Evolutionary conservation across 2,329 filamentous ascomycete genomes (phyloP).

Genomic region (Aureobasidium leucospermi): DNA sequence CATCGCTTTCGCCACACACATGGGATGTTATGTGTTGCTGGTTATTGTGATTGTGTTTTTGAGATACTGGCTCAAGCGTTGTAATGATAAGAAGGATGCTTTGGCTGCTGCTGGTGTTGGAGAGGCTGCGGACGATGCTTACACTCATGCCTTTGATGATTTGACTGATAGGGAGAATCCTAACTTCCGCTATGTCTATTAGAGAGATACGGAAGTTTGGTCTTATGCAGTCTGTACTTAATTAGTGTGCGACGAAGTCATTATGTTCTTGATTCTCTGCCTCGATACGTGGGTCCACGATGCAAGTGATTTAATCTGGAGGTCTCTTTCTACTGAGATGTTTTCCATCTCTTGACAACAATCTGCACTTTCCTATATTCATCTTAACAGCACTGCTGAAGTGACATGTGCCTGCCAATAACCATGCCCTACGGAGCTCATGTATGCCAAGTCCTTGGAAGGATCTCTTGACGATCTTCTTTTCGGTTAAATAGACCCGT

Average conservation of each 20-base stretch:
- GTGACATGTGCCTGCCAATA: no score
- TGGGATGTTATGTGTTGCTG: conserved; percentile 57
- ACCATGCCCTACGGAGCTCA: no score
- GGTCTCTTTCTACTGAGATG: no score
- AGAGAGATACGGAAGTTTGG: background rate
- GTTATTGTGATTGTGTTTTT: conserved; percentile 29
- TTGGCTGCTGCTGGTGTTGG: conserved; percentile 20
- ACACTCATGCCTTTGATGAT: conserved; percentile 27
- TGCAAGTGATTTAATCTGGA: no score
- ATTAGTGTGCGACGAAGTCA: background rate
- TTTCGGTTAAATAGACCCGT: background rate
- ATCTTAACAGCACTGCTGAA: no score
- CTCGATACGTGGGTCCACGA: no score
- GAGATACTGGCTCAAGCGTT: conserved; percentile 32
- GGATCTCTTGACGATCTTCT: background rate
- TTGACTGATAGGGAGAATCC: conserved; percentile 26
- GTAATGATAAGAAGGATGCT: conserved; percentile 35
- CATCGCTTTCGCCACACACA: conserved; percentile 61
- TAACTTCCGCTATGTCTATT: conserved; percentile 30
- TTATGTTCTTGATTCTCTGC: no score
- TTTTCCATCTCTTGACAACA: no score
- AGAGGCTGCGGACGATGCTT: conserved; percentile 17
- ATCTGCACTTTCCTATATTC: no score
- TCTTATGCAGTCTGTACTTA: background rate
- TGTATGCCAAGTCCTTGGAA: background rate